A percentile compares a stretch with the other conserved stretches of the same genome.
Conservation (phyloP, 2,329 filamentous ascomycete genomes). For the Fusarium albosuccineum region DNA sequence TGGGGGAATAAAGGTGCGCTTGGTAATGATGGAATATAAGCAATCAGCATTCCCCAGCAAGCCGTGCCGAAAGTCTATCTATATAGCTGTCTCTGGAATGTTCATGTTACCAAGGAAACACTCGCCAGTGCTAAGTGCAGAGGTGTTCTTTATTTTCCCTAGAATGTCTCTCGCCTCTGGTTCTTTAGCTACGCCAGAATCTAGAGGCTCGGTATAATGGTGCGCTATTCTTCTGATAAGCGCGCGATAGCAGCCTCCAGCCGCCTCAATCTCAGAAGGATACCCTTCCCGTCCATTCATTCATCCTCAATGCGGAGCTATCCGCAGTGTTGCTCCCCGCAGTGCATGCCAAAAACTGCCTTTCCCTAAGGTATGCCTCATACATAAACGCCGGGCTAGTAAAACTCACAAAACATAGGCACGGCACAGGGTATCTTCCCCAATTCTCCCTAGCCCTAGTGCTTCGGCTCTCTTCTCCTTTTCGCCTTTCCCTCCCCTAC, state of each 20-base stretch:
- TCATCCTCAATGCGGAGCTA: constrained; percentile 16
- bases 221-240: neutral
- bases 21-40: too few relatives aligned
- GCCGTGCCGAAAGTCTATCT: too few relatives aligned
- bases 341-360: constrained; percentile 35
- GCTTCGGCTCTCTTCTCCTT: constrained; percentile 4
- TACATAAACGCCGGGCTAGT: constrained; percentile 53
- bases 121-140: too few relatives aligned
- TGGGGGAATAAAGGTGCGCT: too few relatives aligned
- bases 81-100: too few relatives aligned
- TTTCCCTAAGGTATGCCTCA: constrained; percentile 35
- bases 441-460: constrained; percentile 35
- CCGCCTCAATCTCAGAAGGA: constrained; percentile 7
- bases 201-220: neutral
- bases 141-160: too few relatives aligned
- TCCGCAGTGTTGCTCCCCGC: constrained; percentile 16
- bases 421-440: constrained; percentile 51
- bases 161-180: too few relatives aligned
- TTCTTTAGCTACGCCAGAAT: too few relatives aligned
- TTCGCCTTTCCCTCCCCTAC: neutral
- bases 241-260: constrained; percentile 2
- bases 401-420: constrained; percentile 48
- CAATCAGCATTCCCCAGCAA: too few relatives aligned
- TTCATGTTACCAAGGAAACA: too few relatives aligned
- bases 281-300: neutral